These are phyloP conservation scores for Yarrowia osloensis DNA, from an alignment of 805 yeast genomes.

Conservation along the genomic window DNA sequence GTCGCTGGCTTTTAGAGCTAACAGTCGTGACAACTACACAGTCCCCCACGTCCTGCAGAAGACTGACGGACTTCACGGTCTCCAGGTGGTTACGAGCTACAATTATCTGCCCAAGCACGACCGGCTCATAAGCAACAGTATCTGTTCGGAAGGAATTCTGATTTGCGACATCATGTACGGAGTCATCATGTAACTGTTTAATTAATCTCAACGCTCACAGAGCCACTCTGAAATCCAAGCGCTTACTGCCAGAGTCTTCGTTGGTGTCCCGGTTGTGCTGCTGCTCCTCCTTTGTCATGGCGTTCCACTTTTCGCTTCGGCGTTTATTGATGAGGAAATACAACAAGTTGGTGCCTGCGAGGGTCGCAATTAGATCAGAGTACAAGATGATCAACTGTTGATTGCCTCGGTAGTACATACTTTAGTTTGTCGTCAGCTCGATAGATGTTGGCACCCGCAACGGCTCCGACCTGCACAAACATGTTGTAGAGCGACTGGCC, in stretches of 20 bases:
- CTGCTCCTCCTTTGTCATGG: conserved; percentile 53
- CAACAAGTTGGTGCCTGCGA: conserved; percentile 40
- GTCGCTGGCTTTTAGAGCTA: conserved; percentile 4
- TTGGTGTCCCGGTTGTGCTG: conserved; percentile 50
- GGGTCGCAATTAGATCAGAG: conserved; percentile 32
- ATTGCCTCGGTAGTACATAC: conserved; percentile 63
- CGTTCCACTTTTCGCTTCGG: conserved; percentile 54
- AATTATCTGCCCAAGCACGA: background rate
- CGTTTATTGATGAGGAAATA: conserved; percentile 41
- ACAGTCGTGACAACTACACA: background rate
- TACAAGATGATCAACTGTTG: conserved; percentile 37
- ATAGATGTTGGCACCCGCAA: conserved; percentile 59
- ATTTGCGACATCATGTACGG: conserved; percentile 1
- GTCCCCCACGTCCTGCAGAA: background rate
- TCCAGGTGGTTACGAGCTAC: conserved; percentile 5
- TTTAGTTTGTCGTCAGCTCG: conserved; percentile 58
- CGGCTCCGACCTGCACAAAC: conserved; percentile 59
- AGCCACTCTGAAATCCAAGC: conserved; percentile 55
- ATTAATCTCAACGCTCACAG: background rate
- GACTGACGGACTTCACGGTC: background rate
- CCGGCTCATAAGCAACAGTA: conserved; percentile 9
- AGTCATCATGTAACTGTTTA: background rate
- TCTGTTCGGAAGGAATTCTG: background rate
- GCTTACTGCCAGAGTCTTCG: conserved; percentile 56
- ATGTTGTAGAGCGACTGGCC: conserved; percentile 67